phyloP scores from a whole-genome alignment of 2,329 filamentous ascomycete genomes.

The Fusarium chaquense region DNA sequence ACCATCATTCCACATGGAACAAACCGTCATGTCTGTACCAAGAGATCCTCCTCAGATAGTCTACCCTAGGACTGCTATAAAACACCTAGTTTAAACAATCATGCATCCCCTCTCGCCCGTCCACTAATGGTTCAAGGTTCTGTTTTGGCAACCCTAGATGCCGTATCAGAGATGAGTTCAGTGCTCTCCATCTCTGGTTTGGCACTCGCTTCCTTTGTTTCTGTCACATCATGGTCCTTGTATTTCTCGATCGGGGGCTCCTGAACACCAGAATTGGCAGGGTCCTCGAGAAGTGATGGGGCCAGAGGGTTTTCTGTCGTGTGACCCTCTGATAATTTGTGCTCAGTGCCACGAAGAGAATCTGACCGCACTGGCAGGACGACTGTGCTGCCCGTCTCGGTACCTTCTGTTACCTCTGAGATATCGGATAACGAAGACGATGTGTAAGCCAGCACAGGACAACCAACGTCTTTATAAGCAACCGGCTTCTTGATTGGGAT shows the following conservation, averaged over 20 bases:
- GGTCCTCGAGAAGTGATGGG: not conserved
- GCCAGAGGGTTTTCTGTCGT: not conserved
- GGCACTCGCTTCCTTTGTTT: not conserved
- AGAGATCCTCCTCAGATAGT: not conserved
- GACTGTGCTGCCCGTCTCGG: constrained; percentile 21
- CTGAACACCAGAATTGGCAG: not conserved
- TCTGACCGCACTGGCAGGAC: constrained; percentile 18
- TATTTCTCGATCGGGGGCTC: not conserved
- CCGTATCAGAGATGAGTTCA: not conserved
- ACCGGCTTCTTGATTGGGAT: constrained; percentile 27
- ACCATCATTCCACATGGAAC: not conserved
- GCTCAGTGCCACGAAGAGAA: constrained; percentile 5
- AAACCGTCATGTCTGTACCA: not conserved
- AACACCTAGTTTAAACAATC: not conserved
- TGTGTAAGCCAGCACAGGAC: constrained; percentile 13
- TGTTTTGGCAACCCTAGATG: constrained; percentile 2
- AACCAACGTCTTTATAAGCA: constrained; percentile 14
- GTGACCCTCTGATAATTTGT: not conserved
- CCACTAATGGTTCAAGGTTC: constrained; percentile 20
- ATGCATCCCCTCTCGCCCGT: constrained; percentile 22
- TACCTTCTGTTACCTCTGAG: constrained; percentile 38
- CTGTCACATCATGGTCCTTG: not conserved
- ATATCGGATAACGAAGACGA: constrained; percentile 40
- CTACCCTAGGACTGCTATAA: not conserved
- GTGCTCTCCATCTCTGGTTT: not conserved